Percentiles rank a stretch among this genome's conserved stretches.
phyloP scores from a whole-genome alignment of 805 yeast genomes.

The Wickerhamiella domercqiae region DNA sequence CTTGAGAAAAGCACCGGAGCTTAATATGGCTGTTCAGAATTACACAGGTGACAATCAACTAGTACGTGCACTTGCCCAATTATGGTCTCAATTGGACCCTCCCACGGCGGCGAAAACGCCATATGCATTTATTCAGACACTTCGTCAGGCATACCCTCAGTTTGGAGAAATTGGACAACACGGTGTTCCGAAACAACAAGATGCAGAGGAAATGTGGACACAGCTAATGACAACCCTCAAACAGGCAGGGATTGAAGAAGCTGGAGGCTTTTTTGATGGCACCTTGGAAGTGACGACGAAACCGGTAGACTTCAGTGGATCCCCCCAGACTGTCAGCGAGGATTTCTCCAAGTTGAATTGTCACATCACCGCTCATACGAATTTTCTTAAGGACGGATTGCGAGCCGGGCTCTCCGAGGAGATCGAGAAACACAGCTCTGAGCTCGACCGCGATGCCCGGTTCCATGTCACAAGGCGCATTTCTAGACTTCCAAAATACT shows the following conservation, averaged over 20 bases:
- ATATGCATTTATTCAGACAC: slow-evolving; percentile 36
- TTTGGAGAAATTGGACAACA: slow-evolving; percentile 56
- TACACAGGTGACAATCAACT: slow-evolving; percentile 26
- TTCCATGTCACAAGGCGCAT: slow-evolving; percentile 47
- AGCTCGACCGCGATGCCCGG: slow-evolving; percentile 52
- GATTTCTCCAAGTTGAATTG: slow-evolving; percentile 65
- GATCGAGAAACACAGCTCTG: slow-evolving; percentile 52
- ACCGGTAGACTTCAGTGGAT: slow-evolving; percentile 38
- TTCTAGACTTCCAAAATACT: slow-evolving; percentile 66
- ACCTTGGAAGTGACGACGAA: slow-evolving; percentile 47
- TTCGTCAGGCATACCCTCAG: slow-evolving; percentile 64
- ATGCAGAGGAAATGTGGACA: slow-evolving; percentile 92
- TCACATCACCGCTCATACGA: slow-evolving; percentile 73
- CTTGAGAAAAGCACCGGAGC: slow-evolving; percentile 33
- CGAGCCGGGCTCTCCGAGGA: slow-evolving; percentile 57
- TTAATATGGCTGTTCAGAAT: slow-evolving; percentile 31
- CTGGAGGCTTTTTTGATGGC: slow-evolving; percentile 35
- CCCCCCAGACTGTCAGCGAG: slow-evolving; percentile 36
- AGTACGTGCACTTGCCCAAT: slow-evolving; percentile 21
- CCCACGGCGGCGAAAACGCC: slow-evolving; percentile 35
- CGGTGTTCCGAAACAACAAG: slow-evolving; percentile 85
- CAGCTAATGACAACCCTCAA: slow-evolving; percentile 45
- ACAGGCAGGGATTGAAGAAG: slow-evolving; percentile 23
- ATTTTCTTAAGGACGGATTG: slow-evolving; percentile 77
- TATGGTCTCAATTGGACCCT: slow-evolving; percentile 20